Evolutionary conservation across 148 eudicot genomes (phyloP), one percentile per base, ranked within the genome.

Genomic region (Silene latifolia): DNA sequence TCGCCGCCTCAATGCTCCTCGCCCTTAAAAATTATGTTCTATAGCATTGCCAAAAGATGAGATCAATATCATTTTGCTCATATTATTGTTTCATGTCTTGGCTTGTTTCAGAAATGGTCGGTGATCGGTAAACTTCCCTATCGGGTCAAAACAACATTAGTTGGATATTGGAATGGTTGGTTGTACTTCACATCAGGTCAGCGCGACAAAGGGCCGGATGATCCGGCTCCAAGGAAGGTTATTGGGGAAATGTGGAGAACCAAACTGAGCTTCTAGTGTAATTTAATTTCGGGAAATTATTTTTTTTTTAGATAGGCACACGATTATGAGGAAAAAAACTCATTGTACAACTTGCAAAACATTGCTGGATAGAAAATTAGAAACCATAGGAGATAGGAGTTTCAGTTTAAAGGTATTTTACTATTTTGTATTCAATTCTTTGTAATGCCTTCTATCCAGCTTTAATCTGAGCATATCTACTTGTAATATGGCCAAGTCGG

Each of bases 191-290:
- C 94, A 14, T 92, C 98, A 3, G 99, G 99, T 48, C 97, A 96
- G 80, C 85, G 98, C 53, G 99, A 96, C 81, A 90, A 72, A 86
- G 93, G 98, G 23, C 94, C 97, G 7, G 91, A 89, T 78, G 89
- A 96, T 84, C 99, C 98, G 29, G 56, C 90, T 12, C 99, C 98
- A 21, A 89, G 57, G 74, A 96, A 96, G 86, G 98, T 96, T 78
- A 74, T 92, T 48, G 98, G 97, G 54, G 97, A 96, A 72, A 83
- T 90, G 90, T 92, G 98, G 98, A 90, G 98, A 84, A 92, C 98
- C n/a, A 88, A 89, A 74, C 79, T 92, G 78, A 83, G 77, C 73
- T 87, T 93, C 72, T 81, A 81, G 74, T 39, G n/a, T 69, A 3
- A 66, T 71, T 65, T 17, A n/a, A 20, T 71, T 7, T 12, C 2